Evolutionary conservation across 2,329 filamentous ascomycete genomes (phyloP), one percentile per base, ranked within the genome.

Genomic region (Aspergillus costaricaensis): DNA sequence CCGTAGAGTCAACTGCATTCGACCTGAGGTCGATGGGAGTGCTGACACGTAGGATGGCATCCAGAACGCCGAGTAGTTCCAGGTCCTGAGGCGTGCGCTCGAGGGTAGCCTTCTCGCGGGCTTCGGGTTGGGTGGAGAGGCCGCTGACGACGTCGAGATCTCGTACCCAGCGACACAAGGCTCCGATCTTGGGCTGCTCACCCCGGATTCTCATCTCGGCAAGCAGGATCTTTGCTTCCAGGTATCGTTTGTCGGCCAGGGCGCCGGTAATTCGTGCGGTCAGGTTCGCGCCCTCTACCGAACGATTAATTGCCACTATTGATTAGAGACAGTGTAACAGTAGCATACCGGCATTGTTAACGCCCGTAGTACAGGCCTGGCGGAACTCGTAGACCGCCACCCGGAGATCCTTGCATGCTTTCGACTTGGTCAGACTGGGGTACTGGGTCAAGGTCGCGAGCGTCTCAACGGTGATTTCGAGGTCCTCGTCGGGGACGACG

Each of bases 91-190:
- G 67, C 55, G 60, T 72, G 41, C 68, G 69, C 44, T 68, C 38
- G 1, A 50, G 43, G 12, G 62, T 39, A 25, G 30, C 52, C 23
- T 64, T 43, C 5, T 72, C 71, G 49, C 76, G 74, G 2, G 80
- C 80, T 2, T 79, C 79, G 0, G 84, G 77, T 56, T 83, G 79
- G 21, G 86, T 85, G 3, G 86, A 86, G 7, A 90, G 75, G 1
- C 87, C 87, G 65, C 85, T 88, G 53, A 90, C 85, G 23, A 90
- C 85, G 67, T 91, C 88, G 25, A 91, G 77, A 68, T 90, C 88
- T 59, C 88, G 83, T 4, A 91, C 88, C 88, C 88, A 91, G 59
- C 88, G 85, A 72, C 88, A 90, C 7, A 91, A 74, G 1, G 88
- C 87, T 19, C 88, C 88, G 0, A 91, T 76, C 65, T 89, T 89